Evolutionary conservation across 441 rosid species (phyloP), one percentile per base, ranked within the genome.

Genomic region (Hypseocharis bilobata): DNA sequence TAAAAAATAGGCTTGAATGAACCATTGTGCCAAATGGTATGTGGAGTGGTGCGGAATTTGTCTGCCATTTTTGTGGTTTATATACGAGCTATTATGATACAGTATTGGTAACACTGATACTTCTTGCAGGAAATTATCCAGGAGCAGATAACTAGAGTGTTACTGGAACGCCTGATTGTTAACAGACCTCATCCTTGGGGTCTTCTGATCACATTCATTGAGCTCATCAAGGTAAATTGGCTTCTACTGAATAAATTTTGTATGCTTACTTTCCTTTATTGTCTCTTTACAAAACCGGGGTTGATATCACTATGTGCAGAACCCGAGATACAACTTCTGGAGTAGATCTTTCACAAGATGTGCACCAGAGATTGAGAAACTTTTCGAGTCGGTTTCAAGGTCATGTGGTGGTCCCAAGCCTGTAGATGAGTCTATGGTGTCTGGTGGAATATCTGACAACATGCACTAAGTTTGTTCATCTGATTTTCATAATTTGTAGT

Each of bases 221-320:
- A 78, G 66, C 79, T 72, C 60, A 51, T 78, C 71, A 70, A 75
- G 77, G 77, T 72, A 78, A 14, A n/a, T n/a, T n/a, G n/a, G n/a
- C n/a, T n/a, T n/a, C n/a, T n/a, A n/a, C n/a, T n/a, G n/a, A n/a
- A n/a, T n/a, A n/a, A n/a, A n/a, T n/a, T n/a, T n/a, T n/a, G n/a
- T n/a, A n/a, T n/a, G n/a, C n/a, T n/a, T n/a, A n/a, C n/a, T n/a
- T n/a, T n/a, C n/a, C n/a, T n/a, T n/a, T n/a, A n/a, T n/a, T n/a
- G n/a, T n/a, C n/a, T n/a, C n/a, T n/a, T n/a, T n/a, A n/a, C n/a
- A n/a, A n/a, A n/a, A 32, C 38, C 38, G 1, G 5, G 38, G 0
- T 32, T 10, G 2, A 38, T 10, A 13, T 23, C 23, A n/a, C 22
- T 66, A 2, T 25, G 7, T 64, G 67, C 71, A 78, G 82, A 78